Base-by-base conservation (phyloP, 345 rosid species). In the Populus tremula region DNA sequence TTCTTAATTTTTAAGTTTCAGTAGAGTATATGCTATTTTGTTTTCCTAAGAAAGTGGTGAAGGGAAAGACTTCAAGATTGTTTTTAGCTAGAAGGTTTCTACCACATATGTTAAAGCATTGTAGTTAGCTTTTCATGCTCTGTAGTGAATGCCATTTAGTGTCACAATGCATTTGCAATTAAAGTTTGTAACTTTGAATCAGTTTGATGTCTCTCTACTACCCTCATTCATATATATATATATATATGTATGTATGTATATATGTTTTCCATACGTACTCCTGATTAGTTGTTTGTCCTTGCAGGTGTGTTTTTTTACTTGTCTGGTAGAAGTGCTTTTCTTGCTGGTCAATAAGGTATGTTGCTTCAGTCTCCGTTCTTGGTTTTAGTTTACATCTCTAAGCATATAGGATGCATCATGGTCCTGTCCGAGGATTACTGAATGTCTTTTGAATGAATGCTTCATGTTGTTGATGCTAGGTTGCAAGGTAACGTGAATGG, bases 401-500 rank as follows among this genome's bases (percentile, higher is more conserved):
- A 20, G 16, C 2, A n/a, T 39, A 70, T 12, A 43, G 23, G 18
- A 31, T 6, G 9, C 39, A 11, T 71, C 39, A 59, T 53, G 47
- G 25, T 17, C 49, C 12, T 16, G 14, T 10, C 23, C 4, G 39
- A 10, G 27, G 11, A 29, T 62, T 16, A 4, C 67, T 14, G 8
- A 53, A 63, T 23, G 2, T 29, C 70, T 72, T 67, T 65, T 76
- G 12, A 70, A 54, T 76, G 12, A 70, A 54, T 76, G 61, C 69
- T 31, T 13, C 38, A 6, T 71, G 68, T 85, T 76, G 50, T 79
- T 75, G 71, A 84, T 85, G 78, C 61, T 80, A 75, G 76, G 76
- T 81, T 81, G 53, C 78, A 82, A n/a, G 41, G 71, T 85, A 29
- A 76, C 45, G 76, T 76, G 38, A 81, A 95, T 95, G 98, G 94